phyloP scores from a whole-genome alignment of 2,329 filamentous ascomycete species.

The Trichoderma koningiopsis region DNA sequence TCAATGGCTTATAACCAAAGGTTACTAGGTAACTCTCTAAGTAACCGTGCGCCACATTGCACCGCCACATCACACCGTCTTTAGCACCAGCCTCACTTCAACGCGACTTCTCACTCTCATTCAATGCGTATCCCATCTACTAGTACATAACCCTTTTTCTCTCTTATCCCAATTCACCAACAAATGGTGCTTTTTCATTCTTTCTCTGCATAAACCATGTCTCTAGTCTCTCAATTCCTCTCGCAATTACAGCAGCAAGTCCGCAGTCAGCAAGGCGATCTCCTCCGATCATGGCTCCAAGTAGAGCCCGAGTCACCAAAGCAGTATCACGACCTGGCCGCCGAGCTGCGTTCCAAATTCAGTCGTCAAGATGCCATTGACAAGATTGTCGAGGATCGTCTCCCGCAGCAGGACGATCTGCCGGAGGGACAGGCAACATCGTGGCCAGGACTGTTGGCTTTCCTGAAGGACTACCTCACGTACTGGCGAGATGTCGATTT shows the following conservation, averaged over 20 bases:
- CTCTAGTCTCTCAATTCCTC: constrained; percentile 70
- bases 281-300: constrained; percentile 69
- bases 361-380: constrained; percentile 56
- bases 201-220: constrained; percentile 46
- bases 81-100: constrained; percentile 12
- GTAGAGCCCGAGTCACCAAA: constrained; percentile 72
- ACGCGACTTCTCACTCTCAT: constrained; percentile 24
- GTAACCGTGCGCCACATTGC: neutral
- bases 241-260: constrained; percentile 60
- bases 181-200: neutral
- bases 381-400: constrained; percentile 61
- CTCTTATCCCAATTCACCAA: neutral
- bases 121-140: neutral
- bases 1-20: neutral
- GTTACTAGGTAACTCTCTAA: neutral
- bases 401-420: constrained; percentile 67
- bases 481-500: constrained; percentile 82
- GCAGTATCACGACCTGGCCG: constrained; percentile 67
- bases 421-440: constrained; percentile 64
- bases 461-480: constrained; percentile 77
- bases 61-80: constrained; percentile 9
- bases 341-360: constrained; percentile 66
- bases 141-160: neutral
- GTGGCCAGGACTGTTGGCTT: constrained; percentile 77
- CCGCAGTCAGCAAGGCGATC: constrained; percentile 62